These are phyloP conservation scores for Neurospora cerealis DNA, from an alignment of 495 filamentous ascomycete genomes.

Conservation along the genomic window DNA sequence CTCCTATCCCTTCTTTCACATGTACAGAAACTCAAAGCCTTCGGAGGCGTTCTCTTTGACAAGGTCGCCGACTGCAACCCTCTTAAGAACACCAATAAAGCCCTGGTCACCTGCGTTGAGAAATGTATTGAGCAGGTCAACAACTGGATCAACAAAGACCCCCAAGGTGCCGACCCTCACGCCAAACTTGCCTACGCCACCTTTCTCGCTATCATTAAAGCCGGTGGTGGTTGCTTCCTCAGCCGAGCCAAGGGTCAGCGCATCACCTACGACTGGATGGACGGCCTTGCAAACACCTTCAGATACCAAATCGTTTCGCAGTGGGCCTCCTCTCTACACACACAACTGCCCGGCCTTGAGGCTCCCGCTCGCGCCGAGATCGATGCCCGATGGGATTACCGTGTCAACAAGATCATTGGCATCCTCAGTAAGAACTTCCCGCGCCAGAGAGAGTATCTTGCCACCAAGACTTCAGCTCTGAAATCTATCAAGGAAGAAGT, in stretches of 20 bases:
- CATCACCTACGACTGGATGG: slow-evolving; percentile 14
- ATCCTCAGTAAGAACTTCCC: not conserved
- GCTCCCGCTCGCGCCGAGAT: not conserved
- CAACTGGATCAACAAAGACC: slow-evolving; percentile 9
- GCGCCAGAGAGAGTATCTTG: not conserved
- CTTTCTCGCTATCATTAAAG: slow-evolving; percentile 9
- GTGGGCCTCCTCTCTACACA: not conserved
- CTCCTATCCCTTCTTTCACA: too few species aligned
- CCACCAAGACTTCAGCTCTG: too few species aligned
- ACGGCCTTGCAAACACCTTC: slow-evolving; percentile 1
- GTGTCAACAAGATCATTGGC: not conserved
- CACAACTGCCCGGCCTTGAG: not conserved
- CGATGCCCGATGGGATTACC: not conserved
- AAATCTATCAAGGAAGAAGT: not conserved
- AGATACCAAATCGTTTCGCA: not conserved
- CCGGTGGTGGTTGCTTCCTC: slow-evolving; percentile 6
- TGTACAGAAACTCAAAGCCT: too few species aligned
- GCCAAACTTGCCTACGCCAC: slow-evolving; percentile 4
- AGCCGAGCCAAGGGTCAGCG: not conserved
- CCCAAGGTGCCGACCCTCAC: not conserved
- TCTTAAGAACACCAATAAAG: not conserved
- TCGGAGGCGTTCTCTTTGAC: too few species aligned
- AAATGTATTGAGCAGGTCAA: not conserved
- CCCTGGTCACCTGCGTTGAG: not conserved
- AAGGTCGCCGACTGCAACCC: not conserved